A percentile compares a stretch with the other conserved stretches of the same genome.
These are phyloP conservation scores for Cutaneotrichosporon sp. DNA, from an alignment of 1,284 basidiomycete genomes.

Conservation along the genomic window DNA sequence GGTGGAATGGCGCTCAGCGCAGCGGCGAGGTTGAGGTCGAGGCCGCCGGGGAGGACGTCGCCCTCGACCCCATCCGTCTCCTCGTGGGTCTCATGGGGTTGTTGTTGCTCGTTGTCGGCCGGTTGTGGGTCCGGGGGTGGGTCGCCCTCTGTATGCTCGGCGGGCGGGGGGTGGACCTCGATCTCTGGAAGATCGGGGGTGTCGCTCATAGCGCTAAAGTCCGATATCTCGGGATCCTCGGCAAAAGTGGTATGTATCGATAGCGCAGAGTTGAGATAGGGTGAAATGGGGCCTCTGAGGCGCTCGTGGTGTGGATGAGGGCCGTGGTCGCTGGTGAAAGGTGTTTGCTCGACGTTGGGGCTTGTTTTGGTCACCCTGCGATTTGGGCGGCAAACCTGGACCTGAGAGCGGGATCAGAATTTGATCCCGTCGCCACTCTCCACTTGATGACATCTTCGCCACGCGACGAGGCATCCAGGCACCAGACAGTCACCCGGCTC, in stretches of 20 bases:
- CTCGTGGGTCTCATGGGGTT: not conserved
- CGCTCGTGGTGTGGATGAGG: not conserved
- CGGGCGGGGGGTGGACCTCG: conserved; percentile 31
- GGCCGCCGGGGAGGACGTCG: conserved; percentile 6
- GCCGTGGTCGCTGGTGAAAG: conserved; percentile 1
- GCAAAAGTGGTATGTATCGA: conserved; percentile 21
- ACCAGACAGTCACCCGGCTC: not conserved
- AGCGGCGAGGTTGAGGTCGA: conserved; percentile 18
- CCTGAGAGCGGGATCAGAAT: conserved; percentile 1
- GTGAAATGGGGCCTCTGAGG: not conserved
- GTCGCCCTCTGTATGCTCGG: not conserved
- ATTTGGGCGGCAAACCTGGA: conserved; percentile 6
- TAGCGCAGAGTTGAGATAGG: not conserved
- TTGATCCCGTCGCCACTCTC: not conserved
- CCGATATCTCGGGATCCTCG: conserved; percentile 21
- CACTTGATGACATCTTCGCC: not conserved
- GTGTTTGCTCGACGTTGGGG: not conserved
- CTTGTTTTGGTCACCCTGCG: not conserved
- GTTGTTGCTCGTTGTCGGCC: not conserved
- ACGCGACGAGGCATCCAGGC: not conserved
- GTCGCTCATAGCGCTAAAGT: conserved; percentile 40
- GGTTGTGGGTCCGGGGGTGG: not conserved
- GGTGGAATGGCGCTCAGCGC: conserved; percentile 20
- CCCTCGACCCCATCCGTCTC: not conserved
- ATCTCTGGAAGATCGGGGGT: conserved; percentile 30